Percentiles rank a stretch among this genome's conserved stretches.
These are phyloP conservation scores for Lachancea fermentati DNA, from an alignment of 805 yeast genomes.

Conservation along the genomic window DNA sequence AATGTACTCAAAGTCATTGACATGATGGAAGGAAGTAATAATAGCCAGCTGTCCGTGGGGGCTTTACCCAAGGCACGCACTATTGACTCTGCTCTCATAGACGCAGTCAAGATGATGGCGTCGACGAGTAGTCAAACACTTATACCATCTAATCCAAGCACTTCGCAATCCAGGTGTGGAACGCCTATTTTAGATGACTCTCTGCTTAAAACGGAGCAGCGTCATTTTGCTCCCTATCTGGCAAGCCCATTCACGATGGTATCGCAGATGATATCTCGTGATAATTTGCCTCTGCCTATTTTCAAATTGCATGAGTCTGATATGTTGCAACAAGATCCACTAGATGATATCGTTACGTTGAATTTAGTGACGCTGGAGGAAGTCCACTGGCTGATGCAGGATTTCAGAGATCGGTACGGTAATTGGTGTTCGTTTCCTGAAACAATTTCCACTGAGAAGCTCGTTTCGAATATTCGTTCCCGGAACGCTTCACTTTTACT, in stretches of 20 bases:
- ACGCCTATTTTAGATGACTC: slow-evolving; percentile 8
- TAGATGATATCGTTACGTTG: slow-evolving; percentile 45
- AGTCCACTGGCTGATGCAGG: slow-evolving; percentile 45
- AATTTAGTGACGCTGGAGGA: slow-evolving; percentile 46
- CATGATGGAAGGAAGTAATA: slow-evolving; percentile 7
- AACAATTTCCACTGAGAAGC: slow-evolving; percentile 39
- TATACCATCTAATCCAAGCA: not conserved
- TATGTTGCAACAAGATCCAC: slow-evolving; percentile 8
- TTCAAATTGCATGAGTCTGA: slow-evolving; percentile 13
- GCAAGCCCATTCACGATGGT: slow-evolving; percentile 14
- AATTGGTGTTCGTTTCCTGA: slow-evolving; percentile 74
- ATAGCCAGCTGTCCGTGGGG: not conserved
- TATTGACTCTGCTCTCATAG: slow-evolving; percentile 4
- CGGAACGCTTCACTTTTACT: slow-evolving; percentile 55
- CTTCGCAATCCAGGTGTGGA: not conserved
- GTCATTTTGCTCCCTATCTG: slow-evolving; percentile 12
- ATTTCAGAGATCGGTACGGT: slow-evolving; percentile 63
- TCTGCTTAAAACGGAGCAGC: slow-evolving; percentile 9
- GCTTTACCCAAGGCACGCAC: not conserved
- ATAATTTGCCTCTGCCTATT: slow-evolving; percentile 15
- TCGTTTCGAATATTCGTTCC: slow-evolving; percentile 44
- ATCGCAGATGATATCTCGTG: slow-evolving; percentile 15
- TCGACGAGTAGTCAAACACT: not conserved
- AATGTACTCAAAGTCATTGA: slow-evolving; percentile 13
- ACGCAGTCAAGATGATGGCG: slow-evolving; percentile 5